Base-by-base conservation (phyloP, 768 basidiomycete genomes). In the Termitomyces sp. region DNA sequence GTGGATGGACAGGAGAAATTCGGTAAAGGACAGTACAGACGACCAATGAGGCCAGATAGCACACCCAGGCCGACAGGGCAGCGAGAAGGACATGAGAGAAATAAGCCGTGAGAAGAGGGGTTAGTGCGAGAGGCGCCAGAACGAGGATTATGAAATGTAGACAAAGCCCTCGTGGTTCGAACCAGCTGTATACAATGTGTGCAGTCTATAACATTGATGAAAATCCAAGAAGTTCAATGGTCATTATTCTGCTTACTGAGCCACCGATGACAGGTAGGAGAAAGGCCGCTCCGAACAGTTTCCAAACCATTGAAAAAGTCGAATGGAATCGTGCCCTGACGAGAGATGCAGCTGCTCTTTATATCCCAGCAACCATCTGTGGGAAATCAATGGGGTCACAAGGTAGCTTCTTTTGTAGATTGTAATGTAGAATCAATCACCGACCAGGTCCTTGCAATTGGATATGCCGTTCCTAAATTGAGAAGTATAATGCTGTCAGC, bases 1-100 rank as follows among this genome's bases (percentile, higher is more conserved):
- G 70, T 1, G 80, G 79, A 59, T 82, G 81, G 54, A 73, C 69
- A 4, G 79, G 76, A 2, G 77, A 80, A 0, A 81, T 57, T 4
- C 80, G 76, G 60, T 82, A 81, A 12, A 36, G 4, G 26, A 56
- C 9, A 18, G 55, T 48, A 28, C 6, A 63, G 20, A 38, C 30
- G 10, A 58, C 1, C 0, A 63, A 52, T 16, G 45, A 48, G 13
- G 26, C 36, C 9, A 57, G 18, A 36, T 63, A 60, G 32, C 14
- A 45, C 13, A 45, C 6, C 55, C 54, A 63, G 13, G 43, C 38
- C 4, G 52, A 48, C 2, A 60, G 16, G 20, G 51, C 50, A 18
- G 61, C 51, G 12, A 24, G 28, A 33, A 58, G 30, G 4, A 14
- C 36, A 33, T 43, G 18, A 8, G 52, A 47, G 36, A 54, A 60